Conservation (phyloP, 2,329 filamentous ascomycete species). For the Aspergillus luchuensis region DNA sequence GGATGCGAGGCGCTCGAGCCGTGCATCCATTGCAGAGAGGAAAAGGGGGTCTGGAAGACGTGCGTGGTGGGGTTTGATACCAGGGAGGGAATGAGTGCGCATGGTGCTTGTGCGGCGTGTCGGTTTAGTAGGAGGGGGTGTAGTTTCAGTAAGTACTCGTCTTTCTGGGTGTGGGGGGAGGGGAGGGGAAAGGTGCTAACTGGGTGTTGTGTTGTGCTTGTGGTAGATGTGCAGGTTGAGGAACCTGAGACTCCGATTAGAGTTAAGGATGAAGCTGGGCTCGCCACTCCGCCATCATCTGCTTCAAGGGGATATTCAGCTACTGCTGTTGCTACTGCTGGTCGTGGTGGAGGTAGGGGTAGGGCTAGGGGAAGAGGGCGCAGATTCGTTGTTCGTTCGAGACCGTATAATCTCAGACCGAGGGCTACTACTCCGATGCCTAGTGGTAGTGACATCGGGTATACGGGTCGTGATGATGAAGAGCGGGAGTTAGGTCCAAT, state of each 20-base stretch:
- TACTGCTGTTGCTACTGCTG: too few species aligned
- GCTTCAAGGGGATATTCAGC: too few species aligned
- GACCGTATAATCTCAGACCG: background rate
- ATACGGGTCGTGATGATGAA: background rate
- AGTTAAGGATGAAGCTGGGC: too few species aligned
- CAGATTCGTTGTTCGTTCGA: too few species aligned
- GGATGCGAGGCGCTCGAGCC: background rate
- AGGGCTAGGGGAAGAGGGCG: too few species aligned
- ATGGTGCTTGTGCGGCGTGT: slow-evolving; percentile 12
- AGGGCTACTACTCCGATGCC: background rate
- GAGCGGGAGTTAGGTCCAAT: background rate
- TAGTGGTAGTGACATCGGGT: rapidly evolving
- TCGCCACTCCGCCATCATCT: too few species aligned
- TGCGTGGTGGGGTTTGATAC: slow-evolving; percentile 7
- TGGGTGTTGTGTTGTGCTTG: background rate
- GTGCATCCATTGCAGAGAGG: slow-evolving; percentile 1
- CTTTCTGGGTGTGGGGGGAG: background rate
- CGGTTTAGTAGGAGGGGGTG: slow-evolving; percentile 7
- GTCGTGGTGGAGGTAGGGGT: too few species aligned
- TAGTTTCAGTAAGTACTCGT: background rate
- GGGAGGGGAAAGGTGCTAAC: too few species aligned
- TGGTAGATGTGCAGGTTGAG: too few species aligned
- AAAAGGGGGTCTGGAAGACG: background rate
- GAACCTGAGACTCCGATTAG: too few species aligned
- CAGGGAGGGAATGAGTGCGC: background rate